phyloP scores from a whole-genome alignment of 2,329 filamentous ascomycete species.

The Verticillium nubilum region DNA sequence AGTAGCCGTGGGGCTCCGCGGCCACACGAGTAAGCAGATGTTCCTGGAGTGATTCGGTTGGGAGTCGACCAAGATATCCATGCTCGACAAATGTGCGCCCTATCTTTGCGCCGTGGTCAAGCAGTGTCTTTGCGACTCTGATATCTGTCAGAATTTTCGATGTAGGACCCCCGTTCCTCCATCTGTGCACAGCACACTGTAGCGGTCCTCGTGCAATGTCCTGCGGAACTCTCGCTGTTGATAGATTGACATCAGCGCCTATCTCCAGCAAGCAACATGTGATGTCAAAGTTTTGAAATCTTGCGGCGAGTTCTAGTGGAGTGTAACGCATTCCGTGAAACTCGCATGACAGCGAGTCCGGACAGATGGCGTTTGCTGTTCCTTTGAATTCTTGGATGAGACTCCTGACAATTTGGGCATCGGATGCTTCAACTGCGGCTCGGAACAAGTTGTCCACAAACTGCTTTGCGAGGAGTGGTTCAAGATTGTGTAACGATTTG shows the following conservation, averaged over 20 bases:
- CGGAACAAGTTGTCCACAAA: not conserved
- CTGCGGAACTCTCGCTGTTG: not conserved
- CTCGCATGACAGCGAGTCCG: not conserved
- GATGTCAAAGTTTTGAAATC: not conserved
- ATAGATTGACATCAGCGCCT: not conserved
- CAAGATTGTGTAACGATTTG: not conserved
- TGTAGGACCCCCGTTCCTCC: not conserved
- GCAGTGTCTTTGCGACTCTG: not conserved
- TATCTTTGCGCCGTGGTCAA: not conserved
- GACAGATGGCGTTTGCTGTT: not conserved
- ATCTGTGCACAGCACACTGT: not conserved
- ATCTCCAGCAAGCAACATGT: not conserved
- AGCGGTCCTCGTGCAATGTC: too few relatives aligned
- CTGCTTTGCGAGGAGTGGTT: not conserved
- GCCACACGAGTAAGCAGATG: not conserved
- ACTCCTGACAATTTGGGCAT: not conserved
- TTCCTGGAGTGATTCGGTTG: not conserved
- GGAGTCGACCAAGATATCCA: not conserved
- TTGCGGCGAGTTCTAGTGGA: not conserved
- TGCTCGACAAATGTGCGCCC: accelerated
- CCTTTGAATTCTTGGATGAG: not conserved
- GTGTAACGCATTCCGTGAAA: not conserved
- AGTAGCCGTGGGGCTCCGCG: not conserved
- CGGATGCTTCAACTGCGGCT: not conserved
- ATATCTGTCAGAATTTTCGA: not conserved